A percentile compares a stretch with the other conserved stretches of the same genome.
These are phyloP conservation scores for Gleditsia sinensis DNA, from an alignment of 306 rosid genomes.

Conservation along the genomic window DNA sequence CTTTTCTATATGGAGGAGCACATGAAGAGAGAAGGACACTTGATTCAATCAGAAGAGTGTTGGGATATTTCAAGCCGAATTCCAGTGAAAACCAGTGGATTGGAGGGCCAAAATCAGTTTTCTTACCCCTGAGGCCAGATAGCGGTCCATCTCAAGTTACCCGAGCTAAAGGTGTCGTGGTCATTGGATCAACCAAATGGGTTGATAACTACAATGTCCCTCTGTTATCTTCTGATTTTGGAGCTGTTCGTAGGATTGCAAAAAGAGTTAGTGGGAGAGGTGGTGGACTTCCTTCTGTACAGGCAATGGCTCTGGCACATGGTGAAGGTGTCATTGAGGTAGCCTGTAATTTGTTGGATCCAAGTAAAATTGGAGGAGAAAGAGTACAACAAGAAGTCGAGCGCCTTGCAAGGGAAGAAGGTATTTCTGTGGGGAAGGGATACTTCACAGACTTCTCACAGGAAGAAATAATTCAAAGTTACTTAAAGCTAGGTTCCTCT, in stretches of 20 bases:
- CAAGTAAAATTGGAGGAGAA: conserved; percentile 46
- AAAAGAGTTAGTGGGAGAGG: conserved; percentile 33
- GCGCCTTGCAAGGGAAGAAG: conserved; percentile 64
- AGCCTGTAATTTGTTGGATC: conserved; percentile 46
- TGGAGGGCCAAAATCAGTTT: conserved; percentile 53
- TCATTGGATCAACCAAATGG: conserved; percentile 47
- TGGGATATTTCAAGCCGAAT: conserved; percentile 88
- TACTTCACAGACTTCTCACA: conserved; percentile 80
- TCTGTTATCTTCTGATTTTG: conserved; percentile 55
- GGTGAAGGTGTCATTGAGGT: conserved; percentile 26
- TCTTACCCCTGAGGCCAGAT: conserved; percentile 62
- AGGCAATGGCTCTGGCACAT: conserved; percentile 73
- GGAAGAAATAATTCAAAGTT: conserved; percentile 62
- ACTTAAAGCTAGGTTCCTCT: conserved; percentile 37
- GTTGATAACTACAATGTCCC: conserved; percentile 83
- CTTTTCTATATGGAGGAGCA: conserved; percentile 66
- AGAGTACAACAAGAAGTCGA: conserved; percentile 44
- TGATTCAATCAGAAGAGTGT: conserved; percentile 68
- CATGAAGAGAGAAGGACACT: conserved; percentile 75
- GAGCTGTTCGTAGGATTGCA: conserved; percentile 51
- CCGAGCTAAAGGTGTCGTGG: conserved; percentile 60
- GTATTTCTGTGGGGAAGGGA: conserved; percentile 67
- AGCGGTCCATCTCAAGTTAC: conserved; percentile 64
- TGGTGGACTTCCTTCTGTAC: conserved; percentile 61
- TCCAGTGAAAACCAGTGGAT: conserved; percentile 63